Evolutionary conservation across 2,329 filamentous ascomycete species (phyloP), one percentile per base, ranked within the genome.

Genomic region (Corynespora cassiicola): DNA sequence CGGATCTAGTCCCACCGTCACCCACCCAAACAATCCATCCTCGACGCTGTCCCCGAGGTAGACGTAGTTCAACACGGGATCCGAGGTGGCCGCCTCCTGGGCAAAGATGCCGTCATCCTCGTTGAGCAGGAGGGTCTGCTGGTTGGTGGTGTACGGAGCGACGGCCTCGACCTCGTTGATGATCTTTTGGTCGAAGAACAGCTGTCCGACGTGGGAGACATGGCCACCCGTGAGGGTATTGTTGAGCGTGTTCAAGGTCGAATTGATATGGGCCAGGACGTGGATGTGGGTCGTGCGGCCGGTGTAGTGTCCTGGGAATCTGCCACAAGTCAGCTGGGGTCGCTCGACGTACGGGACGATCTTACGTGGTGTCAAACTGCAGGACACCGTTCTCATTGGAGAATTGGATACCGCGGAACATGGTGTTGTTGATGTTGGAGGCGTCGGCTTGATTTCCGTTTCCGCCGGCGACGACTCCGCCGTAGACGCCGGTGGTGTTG

Each of bases 151-250:
- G 56, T 72, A 71, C 4, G 76, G 75, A 1, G 52, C 45, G 4
- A 63, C 65, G 3, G 58, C 52, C 44, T 80, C 75, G 37, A 84
- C 78, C 12, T 65, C 48, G 22, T 51, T 50, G 53, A 80, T 75
- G 4, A 86, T 74, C 37, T 71, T 68, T 58, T 84, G 77, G 63
- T 86, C 81, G 41, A 81, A 85, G 74, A 81, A 85, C 22, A 82
- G 49, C 57, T 86, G 82, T 15, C 82, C 82, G 31, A 85, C 73
- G 66, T 86, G 81, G 9, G 76, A 74, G 36, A 78, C 70, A 35
- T 65, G 68, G 7, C 71, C 69, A 44, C 71, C 75, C 17, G 65
- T 63, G 39, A 78, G 70, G 38, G 77, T 76, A 28, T 74, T 75
- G 54, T 75, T 79, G 20, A 28, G 20, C 18, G 66, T 42, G 25